These are phyloP conservation scores for Mycena rosella DNA, from an alignment of 768 basidiomycete species.

Conservation along the genomic window DNA sequence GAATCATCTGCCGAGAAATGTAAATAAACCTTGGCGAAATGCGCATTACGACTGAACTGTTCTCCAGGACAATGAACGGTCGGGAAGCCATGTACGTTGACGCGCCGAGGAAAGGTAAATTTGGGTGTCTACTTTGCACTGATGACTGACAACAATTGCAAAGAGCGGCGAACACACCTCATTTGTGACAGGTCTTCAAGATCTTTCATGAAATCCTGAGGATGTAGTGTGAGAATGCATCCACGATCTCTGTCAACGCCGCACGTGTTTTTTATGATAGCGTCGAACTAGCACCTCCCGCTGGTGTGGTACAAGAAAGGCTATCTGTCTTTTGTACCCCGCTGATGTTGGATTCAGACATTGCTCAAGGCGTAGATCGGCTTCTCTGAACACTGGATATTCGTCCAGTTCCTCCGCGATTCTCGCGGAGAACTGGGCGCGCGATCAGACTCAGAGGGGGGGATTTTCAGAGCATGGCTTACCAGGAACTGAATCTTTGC, in stretches of 20 bases:
- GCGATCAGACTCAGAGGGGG: too few species aligned
- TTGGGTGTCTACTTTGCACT: conserved; percentile 2
- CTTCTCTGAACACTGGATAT: background rate
- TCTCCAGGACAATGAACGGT: conserved; percentile 2
- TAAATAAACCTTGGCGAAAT: too few species aligned
- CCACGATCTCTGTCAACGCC: background rate
- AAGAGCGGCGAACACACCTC: background rate
- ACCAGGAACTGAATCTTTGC: conserved; percentile 1
- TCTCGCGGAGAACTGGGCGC: too few species aligned
- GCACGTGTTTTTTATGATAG: background rate
- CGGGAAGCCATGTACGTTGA: background rate
- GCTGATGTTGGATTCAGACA: background rate
- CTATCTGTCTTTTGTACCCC: background rate
- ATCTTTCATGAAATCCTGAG: background rate
- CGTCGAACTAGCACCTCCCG: background rate
- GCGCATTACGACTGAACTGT: background rate
- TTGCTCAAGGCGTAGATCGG: background rate
- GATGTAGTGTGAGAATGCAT: background rate
- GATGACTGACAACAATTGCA: background rate
- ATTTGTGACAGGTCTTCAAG: background rate
- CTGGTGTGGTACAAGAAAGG: background rate
- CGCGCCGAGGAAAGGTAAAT: conserved; percentile 2
- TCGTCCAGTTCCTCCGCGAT: background rate
- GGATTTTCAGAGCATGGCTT: too few species aligned
- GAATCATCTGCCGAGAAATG: too few species aligned